phyloP scores from a whole-genome alignment of 1,284 basidiomycete species.

The Gastroboletus turbinatus region DNA sequence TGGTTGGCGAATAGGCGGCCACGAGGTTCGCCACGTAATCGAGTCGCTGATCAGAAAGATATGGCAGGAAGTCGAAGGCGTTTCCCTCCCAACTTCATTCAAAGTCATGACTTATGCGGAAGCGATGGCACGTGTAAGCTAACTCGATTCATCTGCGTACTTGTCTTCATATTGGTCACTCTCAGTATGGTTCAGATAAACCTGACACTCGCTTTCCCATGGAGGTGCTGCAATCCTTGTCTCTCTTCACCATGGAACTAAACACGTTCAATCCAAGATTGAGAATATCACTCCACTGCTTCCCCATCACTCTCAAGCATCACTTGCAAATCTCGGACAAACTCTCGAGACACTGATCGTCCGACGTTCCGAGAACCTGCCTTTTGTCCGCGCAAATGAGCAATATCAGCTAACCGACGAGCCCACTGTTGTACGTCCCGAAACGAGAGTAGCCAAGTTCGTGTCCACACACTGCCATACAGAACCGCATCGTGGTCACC shows the following conservation, averaged over 20 bases:
- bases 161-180: conserved; percentile 16
- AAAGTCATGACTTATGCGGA: conserved; percentile 82
- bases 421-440: conserved; percentile 37
- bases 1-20: conserved; percentile 82
- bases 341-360: conserved; percentile 60
- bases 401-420: conserved; percentile 32
- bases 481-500: conserved; percentile 53
- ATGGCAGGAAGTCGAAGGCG: conserved; percentile 66
- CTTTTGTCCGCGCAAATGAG: conserved; percentile 46
- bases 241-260: conserved; percentile 7
- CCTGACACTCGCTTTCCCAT: conserved; percentile 88
- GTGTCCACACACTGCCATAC: conserved; percentile 13
- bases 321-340: conserved; percentile 41
- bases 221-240: conserved; percentile 52
- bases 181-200: conserved; percentile 91
- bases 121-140: conserved; percentile 78
- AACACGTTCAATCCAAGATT: conserved; percentile 43
- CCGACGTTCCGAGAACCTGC: conserved; percentile 31
- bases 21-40: conserved; percentile 73
- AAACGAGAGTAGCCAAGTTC: background rate
- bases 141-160: background rate
- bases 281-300: conserved; percentile 50
- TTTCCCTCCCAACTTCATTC: conserved; percentile 62
- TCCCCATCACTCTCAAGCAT: conserved; percentile 36
- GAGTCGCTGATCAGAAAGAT: conserved; percentile 72